Base-by-base conservation (phyloP, 345 rosid genomes). In the Erodium maritimum region DNA sequence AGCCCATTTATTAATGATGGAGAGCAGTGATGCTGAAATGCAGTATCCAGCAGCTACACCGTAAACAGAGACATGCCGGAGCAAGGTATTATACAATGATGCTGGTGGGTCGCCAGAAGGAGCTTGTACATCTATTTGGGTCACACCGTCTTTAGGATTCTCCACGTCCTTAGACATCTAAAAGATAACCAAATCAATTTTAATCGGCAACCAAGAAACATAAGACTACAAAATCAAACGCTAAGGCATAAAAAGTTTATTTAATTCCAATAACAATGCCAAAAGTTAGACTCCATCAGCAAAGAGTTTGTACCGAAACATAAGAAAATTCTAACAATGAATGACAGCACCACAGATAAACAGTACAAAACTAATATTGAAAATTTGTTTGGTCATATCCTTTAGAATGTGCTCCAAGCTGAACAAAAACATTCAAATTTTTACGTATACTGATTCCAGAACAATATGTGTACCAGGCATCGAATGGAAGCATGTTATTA, bases 1-100 rank as follows among this genome's bases (percentile, higher is more conserved):
- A 11, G 99, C 97, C 97, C 96, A 93, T 75, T 93, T 93, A 78
- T 93, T 89, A 76, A 93, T 89, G 75, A 93, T 87, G 11, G 97
- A 93, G 57, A 89, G 94, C 60, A 93, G 75, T 50, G 95, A 83
- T n/a, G 97, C 97, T 19, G 99, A 89, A 65, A 89, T 65, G 67
- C 99, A 89, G 64, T 93, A 93, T 5, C 97, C 97, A 0, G 87
- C 85, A 42, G 95, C 97, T 23, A 93, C 57, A 19, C 99, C 97
- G 63, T 87, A 87, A 23, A 89, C 64, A 0, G 83, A 85, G 20
- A 78, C 84, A 60, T 82, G 85, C 64, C 71, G 81, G 23, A 80
- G 78, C 23, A 90, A 63, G 54, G 14, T 51, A 62, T 60, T 68
- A 19, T 64, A 77, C 88, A 82, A 83, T 42, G 81, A 24, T n/a